phyloP scores from a whole-genome alignment of 1,139 yeast species.

The Geotrichum carabidarum region DNA sequence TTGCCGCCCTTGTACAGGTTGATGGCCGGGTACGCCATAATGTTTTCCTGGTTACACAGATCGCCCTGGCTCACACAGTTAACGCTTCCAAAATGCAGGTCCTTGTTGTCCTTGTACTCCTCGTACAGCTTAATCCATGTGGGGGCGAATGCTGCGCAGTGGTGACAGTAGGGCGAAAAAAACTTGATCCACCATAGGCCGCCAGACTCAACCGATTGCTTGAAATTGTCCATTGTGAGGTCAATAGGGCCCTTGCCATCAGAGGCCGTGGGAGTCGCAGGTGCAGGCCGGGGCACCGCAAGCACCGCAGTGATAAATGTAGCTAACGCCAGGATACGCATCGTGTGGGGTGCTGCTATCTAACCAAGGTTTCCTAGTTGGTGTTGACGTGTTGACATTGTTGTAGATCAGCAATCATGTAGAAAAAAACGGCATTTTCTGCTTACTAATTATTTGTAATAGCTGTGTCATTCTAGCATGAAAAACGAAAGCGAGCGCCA shows the following conservation, averaged over 20 bases:
- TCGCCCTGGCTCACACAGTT: slow-evolving; percentile 42
- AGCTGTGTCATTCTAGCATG: neutral
- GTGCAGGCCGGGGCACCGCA: neutral
- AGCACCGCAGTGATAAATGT: neutral
- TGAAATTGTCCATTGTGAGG: slow-evolving; percentile 12
- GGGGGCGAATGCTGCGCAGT: slow-evolving; percentile 40
- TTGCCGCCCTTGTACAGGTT: slow-evolving; percentile 36
- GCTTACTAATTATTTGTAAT: neutral
- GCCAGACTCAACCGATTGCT: slow-evolving; percentile 1
- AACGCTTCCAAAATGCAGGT: slow-evolving; percentile 38
- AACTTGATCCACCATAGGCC: slow-evolving; percentile 42
- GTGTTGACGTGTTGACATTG: neutral
- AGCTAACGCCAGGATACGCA: slow-evolving; percentile 1
- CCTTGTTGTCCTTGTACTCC: slow-evolving; percentile 23
- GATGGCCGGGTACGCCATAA: slow-evolving; percentile 37
- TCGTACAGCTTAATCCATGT: slow-evolving; percentile 35
- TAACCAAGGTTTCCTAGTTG: no score
- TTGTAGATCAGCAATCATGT: neutral
- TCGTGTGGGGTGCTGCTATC: neutral
- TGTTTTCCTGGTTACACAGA: slow-evolving; percentile 34
- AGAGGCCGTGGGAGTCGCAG: neutral
- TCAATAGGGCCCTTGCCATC: slow-evolving; percentile 13
- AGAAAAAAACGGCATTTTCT: neutral
- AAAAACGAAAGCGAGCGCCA: neutral
- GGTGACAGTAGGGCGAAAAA: slow-evolving; percentile 43